Percentiles rank a stretch among this genome's conserved stretches.
phyloP scores from a whole-genome alignment of 345 rosid genomes.

The Dipteronia sinensis region DNA sequence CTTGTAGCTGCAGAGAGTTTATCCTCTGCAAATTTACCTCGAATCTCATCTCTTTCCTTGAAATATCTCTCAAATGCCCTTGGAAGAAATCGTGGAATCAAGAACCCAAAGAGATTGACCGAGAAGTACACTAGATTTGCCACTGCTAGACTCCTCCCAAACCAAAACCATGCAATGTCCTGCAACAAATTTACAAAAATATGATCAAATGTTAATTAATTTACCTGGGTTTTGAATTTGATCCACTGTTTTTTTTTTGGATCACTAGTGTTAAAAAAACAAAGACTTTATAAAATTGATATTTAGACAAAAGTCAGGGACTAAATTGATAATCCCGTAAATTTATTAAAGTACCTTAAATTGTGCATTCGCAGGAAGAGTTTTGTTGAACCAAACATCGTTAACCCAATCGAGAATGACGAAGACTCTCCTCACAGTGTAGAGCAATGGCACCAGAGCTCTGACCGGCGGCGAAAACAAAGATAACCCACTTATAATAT shows the following conservation, averaged over 20 bases:
- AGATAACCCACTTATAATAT: constrained; percentile 66
- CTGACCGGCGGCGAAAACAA: constrained; percentile 84
- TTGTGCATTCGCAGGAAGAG: constrained; percentile 52
- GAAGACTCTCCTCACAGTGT: constrained; percentile 74
- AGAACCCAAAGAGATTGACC: constrained; percentile 65
- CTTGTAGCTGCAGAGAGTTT: constrained; percentile 34
- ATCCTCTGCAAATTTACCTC: constrained; percentile 59
- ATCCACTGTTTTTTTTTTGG: no score
- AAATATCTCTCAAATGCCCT: constrained; percentile 77
- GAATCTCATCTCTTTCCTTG: constrained; percentile 53
- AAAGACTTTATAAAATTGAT: no score
- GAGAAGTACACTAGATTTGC: constrained; percentile 70
- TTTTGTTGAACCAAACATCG: constrained; percentile 71
- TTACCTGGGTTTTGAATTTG: no score
- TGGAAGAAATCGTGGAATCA: constrained; percentile 84
- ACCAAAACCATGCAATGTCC: constrained; percentile 78
- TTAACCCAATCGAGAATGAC: constrained; percentile 67
- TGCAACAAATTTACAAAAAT: constrained; percentile 12
- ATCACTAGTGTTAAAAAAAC: no score
- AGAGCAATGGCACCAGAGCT: constrained; percentile 77
- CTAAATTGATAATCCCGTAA: no score
- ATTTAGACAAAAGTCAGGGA: no score
- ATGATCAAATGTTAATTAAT: no score
- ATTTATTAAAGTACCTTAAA: constrained; percentile 40
- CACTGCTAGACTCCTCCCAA: constrained; percentile 64